phyloP scores from a whole-genome alignment of 495 filamentous ascomycete genomes.

The Neohortaea acidophila region DNA sequence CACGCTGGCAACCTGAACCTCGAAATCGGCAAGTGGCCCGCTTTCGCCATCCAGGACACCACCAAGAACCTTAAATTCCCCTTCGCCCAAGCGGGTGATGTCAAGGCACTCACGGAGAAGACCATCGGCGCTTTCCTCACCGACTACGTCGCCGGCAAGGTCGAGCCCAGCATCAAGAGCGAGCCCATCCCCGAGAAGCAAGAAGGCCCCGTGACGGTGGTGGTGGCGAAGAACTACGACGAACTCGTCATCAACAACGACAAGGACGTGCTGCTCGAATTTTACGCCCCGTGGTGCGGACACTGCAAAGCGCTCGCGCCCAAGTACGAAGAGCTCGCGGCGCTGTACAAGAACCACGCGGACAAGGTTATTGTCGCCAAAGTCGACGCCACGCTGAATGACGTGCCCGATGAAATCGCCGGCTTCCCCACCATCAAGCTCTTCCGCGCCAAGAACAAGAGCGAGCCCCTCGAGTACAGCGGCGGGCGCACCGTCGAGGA shows the following conservation, averaged over 20 bases:
- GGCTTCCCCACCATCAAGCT: constrained; percentile 99
- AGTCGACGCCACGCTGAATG: constrained; percentile 93
- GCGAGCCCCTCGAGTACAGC: constrained; percentile 66
- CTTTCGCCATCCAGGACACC: constrained; percentile 95
- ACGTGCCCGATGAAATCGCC: constrained; percentile 89
- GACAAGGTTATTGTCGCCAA: constrained; percentile 91
- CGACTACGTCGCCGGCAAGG: constrained; percentile 72
- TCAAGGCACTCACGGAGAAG: constrained; percentile 60
- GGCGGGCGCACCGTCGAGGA: constrained; percentile 88
- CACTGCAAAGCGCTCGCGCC: constrained; percentile 89
- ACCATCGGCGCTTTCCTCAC: constrained; percentile 72
- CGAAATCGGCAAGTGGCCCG: constrained; percentile 83
- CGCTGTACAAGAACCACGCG: constrained; percentile 53
- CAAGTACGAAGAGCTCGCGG: constrained; percentile 70
- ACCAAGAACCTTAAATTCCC: constrained; percentile 96
- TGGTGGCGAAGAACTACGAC: constrained; percentile 91
- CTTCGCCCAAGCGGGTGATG: constrained; percentile 12
- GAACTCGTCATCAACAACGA: constrained; percentile 80
- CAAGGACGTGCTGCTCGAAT: constrained; percentile 96
- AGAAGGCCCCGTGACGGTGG: constrained; percentile 72
- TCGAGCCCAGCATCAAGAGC: constrained; percentile 92
- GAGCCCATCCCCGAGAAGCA: constrained; percentile 93
- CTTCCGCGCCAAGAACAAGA: constrained; percentile 81
- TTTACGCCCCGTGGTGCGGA: constrained; percentile 98
- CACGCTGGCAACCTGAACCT: constrained; percentile 97